Evolutionary conservation across 192 early-diverging fungal genomes (phyloP).

Genomic region (Linnemannia elongata): DNA sequence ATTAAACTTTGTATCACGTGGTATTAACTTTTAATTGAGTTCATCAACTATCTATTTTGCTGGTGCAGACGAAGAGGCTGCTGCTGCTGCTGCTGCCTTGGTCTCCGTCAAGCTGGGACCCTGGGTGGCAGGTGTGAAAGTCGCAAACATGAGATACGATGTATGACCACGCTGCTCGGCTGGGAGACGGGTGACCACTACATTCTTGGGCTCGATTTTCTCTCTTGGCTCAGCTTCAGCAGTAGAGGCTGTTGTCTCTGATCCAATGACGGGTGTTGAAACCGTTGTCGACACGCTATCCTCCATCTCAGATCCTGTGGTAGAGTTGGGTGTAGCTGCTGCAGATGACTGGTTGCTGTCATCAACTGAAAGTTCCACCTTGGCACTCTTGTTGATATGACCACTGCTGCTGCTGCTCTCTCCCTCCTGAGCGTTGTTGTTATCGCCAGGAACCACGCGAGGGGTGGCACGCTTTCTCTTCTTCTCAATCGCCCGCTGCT

Average conservation of each 20-base stretch:
- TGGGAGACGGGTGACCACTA: conserved; percentile 74
- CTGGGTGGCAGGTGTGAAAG: conserved; percentile 68
- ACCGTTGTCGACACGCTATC: neutral
- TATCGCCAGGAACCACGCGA: conserved; percentile 19
- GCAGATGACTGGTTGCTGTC: conserved; percentile 30
- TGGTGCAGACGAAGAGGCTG: neutral
- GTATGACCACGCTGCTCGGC: conserved; percentile 87
- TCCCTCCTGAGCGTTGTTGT: conserved; percentile 12
- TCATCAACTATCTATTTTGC: neutral
- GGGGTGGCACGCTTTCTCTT: conserved; percentile 58
- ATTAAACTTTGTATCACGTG: neutral
- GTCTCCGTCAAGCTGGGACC: conserved; percentile 21
- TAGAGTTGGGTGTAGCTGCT: conserved; percentile 21
- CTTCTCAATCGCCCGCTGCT: conserved; percentile 53
- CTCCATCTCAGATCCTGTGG: conserved; percentile 28
- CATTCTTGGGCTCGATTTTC: conserved; percentile 57
- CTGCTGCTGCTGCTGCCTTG: conserved; percentile 14
- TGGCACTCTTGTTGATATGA: conserved; percentile 19
- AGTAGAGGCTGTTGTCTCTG: conserved; percentile 16
- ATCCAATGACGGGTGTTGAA: conserved; percentile 12
- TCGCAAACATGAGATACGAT: conserved; percentile 95
- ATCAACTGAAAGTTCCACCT: conserved; percentile 16
- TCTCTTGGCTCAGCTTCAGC: conserved; percentile 28
- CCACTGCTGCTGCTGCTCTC: conserved; percentile 14
- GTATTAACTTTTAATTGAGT: neutral